Percentiles rank a stretch among this genome's conserved stretches.
Conservation (phyloP, 2,329 filamentous ascomycete genomes). For the Aspergillus sp. region DNA sequence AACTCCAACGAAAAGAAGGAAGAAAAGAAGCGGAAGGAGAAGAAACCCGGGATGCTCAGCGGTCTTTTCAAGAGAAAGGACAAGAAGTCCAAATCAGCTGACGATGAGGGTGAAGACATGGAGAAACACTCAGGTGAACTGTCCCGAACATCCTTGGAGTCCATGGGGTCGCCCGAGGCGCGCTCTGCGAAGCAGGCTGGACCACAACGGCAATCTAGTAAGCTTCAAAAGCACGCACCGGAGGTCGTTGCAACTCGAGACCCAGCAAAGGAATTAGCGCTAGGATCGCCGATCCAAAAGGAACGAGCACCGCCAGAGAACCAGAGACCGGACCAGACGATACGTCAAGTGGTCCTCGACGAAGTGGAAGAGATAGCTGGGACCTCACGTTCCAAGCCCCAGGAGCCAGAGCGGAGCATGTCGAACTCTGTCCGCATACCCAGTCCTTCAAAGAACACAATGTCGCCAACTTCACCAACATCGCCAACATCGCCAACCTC, state of each 20-base stretch:
- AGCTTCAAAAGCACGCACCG: slow-evolving; percentile 70
- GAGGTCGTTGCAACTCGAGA: slow-evolving; percentile 41
- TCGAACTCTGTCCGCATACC: slow-evolving; percentile 21
- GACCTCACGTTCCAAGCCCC: slow-evolving; percentile 19
- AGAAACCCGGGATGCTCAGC: slow-evolving; percentile 71
- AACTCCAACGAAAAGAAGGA: slow-evolving; percentile 68
- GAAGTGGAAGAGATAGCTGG: slow-evolving; percentile 25
- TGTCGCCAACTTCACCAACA: neutral
- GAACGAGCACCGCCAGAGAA: slow-evolving; percentile 20
- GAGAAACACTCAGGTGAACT: slow-evolving; percentile 65
- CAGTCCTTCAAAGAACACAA: slow-evolving; percentile 26
- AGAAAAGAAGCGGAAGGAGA: slow-evolving; percentile 72
- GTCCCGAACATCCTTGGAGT: slow-evolving; percentile 47
- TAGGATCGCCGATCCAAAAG: slow-evolving; percentile 24
- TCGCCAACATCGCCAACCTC: neutral
- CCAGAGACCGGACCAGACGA: slow-evolving; percentile 29
- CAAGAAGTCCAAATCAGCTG: slow-evolving; percentile 54
- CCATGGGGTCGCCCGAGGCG: slow-evolving; percentile 37
- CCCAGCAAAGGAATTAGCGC: slow-evolving; percentile 31
- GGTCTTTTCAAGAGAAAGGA: slow-evolving; percentile 68
- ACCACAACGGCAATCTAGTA: slow-evolving; percentile 61
- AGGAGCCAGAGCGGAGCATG: slow-evolving; percentile 21
- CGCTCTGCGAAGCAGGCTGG: slow-evolving; percentile 31
- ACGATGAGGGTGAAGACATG: slow-evolving; percentile 47
- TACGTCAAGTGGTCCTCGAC: slow-evolving; percentile 37